Base-by-base conservation (phyloP, 495 filamentous ascomycete genomes). In the Daldinia decipiens region DNA sequence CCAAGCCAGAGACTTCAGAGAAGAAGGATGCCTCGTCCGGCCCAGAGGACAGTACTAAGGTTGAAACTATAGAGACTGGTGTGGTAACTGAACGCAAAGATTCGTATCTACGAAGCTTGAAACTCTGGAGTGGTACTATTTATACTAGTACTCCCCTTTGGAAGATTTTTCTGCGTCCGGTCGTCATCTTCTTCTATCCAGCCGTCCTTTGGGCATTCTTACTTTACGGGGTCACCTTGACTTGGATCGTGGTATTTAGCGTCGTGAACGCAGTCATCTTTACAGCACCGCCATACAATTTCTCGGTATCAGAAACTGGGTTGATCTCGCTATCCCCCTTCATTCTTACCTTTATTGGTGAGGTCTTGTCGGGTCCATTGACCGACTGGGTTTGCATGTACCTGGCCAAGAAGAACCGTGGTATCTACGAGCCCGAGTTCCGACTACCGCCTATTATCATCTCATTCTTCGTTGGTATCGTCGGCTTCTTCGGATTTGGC, bases 401-500 rank as follows among this genome's bases (percentile, higher is more conserved):
- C 45, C 72, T 84, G 26, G 81, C 84, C 27, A 77, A 77, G 75
- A 80, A 80, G 59, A 87, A 87, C 69, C 70, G 73, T 34, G 83
- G 84, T 17, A 79, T 87, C 57, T 86, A 85, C 71, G 82, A 87
- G 76, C 86, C 86, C 4, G 86, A 88, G 74, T 85, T 86, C 67
- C 79, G 86, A 11, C 75, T 88, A 8, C 81, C 82, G 8, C 78
- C 85, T 1, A 83, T 86, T 72, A 53, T 80, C 60, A 78, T 85
- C 13, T 81, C 82, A 1, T 76, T 77, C 34, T 29, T 86, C 8
- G 63, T 86, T 4, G 80, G 79, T n/a, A 71, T 81, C 4, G 78
- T 78, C 8, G 88, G 88, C 39, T 89, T 89, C 66, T 85, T 85
- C 40, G 86, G 87, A 66, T 87, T 85, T n/a, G 88, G 89, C 24